Base-by-base conservation (phyloP, 2,329 filamentous ascomycete species). In the Phialocephala sp. region DNA sequence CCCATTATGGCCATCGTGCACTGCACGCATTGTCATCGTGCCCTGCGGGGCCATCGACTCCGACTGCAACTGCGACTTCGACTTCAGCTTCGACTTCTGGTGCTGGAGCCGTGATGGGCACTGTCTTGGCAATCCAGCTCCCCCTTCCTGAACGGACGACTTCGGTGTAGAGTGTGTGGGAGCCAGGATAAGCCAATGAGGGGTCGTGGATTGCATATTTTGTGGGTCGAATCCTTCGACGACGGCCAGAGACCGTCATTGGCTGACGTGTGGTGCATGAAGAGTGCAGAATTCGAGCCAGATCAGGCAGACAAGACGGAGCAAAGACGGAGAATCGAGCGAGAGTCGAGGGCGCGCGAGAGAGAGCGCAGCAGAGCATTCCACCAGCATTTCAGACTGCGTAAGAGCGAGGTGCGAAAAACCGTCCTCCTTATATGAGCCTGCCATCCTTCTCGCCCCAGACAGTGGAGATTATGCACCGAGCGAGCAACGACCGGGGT, bases 401-500 rank as follows among this genome's bases (percentile, higher is more conserved):
- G 50, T 32, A 54, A 11, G 12, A 27, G 24, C 27, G 27, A 32
- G 32, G 50, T 54, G 50, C 50, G 50, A 54, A 54, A 54, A 62
- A 24, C 37, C 20, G 65, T 57, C 54, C 24, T 39, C 62, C 65
- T 70, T 70, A 70, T 69, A 68, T 32, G 50, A 54, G 43, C 32
- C 65, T 67, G 32, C 56, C 43, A n/a, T 57, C 54, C 52, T 35
- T 45, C 55, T 59, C 35, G 37, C 47, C 37, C 63, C 58, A 68
- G 63, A 63, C 64, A 63, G 67, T 68, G 66, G 64, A 70, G 66
- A 67, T 69, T 67, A 69, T 71, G 69, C 69, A 65, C 55, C 62
- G 43, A 39, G 32, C n/a, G 45, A 52, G 60, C 15, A 9, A 43
- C 37, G 59, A 64, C 66, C 67, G 59, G 68, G 66, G 60, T 67